A percentile compares a stretch with the other conserved stretches of the same genome.
These are phyloP conservation scores for Striga asiatica DNA, from an alignment of 257 asterid genomes.

Conservation along the genomic window DNA sequence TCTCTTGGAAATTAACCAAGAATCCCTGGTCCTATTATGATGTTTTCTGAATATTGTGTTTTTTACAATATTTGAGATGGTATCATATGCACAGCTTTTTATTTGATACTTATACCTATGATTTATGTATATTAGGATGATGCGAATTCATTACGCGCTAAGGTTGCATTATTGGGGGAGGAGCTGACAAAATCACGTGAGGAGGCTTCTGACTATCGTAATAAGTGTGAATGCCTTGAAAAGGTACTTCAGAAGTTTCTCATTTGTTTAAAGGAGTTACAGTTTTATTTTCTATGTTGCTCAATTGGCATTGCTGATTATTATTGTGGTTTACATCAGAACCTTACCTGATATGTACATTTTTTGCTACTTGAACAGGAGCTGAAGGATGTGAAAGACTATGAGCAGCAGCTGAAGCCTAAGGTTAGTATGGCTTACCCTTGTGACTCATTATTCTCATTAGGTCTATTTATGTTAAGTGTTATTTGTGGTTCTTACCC, in stretches of 20 bases:
- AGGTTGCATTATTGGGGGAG: conserved; percentile 60
- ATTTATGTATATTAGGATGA: conserved; percentile 44
- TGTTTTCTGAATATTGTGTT: neutral
- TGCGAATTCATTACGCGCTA: conserved; percentile 50
- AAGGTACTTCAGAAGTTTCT: conserved; percentile 36
- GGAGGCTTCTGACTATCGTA: conserved; percentile 44
- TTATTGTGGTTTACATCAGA: conserved; percentile 10
- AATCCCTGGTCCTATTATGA: neutral
- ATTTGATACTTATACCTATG: conserved; percentile 10
- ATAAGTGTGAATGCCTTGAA: conserved; percentile 45
- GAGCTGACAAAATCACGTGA: conserved; percentile 49
- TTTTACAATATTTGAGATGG: neutral
- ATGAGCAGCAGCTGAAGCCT: conserved; percentile 77
- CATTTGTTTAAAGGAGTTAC: conserved; percentile 10
- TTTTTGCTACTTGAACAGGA: conserved; percentile 46
- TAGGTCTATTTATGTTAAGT: neutral
- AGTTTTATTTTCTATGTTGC: neutral
- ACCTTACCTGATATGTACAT: conserved; percentile 8
- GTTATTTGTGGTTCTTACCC: neutral
- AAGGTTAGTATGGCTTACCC: conserved; percentile 39
- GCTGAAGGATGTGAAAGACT: conserved; percentile 69
- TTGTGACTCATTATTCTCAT: conserved; percentile 5
- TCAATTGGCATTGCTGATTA: neutral
- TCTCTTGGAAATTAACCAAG: neutral
- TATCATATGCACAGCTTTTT: neutral